Evolutionary conservation across 2,329 filamentous ascomycete genomes (phyloP).

Genomic region (Pyrenochaeta sp.): DNA sequence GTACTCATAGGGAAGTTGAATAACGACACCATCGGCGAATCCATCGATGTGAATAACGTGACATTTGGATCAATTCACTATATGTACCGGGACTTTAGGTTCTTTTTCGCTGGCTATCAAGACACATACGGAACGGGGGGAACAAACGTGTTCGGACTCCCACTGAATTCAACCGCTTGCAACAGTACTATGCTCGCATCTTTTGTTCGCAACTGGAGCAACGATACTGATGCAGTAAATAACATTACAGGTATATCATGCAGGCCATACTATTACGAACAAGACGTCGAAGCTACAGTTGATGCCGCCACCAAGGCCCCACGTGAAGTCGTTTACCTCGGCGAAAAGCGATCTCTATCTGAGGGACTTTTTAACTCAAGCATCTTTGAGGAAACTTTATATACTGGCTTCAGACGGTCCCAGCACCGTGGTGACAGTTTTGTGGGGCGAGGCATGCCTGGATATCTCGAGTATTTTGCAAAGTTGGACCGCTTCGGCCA

Average conservation of each 20-base stretch:
- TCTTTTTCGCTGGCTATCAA: too few species aligned
- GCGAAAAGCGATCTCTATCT: slow-evolving; percentile 29
- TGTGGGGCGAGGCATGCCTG: too few species aligned
- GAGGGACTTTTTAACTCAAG: slow-evolving; percentile 46
- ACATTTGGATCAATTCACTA: too few species aligned
- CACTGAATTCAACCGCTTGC: too few species aligned
- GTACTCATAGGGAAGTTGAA: too few species aligned
- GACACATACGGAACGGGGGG: too few species aligned
- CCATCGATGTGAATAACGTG: too few species aligned
- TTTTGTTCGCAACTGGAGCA: too few species aligned
- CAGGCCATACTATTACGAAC: slow-evolving; percentile 51
- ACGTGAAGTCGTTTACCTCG: slow-evolving; percentile 21
- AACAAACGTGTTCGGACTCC: too few species aligned
- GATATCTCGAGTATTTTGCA: slow-evolving; percentile 11
- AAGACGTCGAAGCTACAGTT: slow-evolving; percentile 53
- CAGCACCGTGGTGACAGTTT: background rate
- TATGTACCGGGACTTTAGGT: too few species aligned
- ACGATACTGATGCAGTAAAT: slow-evolving; percentile 11
- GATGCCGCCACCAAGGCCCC: slow-evolving; percentile 6
- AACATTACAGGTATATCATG: slow-evolving; percentile 25
- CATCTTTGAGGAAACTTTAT: slow-evolving; percentile 40
- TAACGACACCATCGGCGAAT: too few species aligned
- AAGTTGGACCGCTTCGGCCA: slow-evolving; percentile 2
- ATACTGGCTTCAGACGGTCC: slow-evolving; percentile 13
- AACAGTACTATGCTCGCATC: too few species aligned